Base-by-base conservation (phyloP, 345 rosid genomes). In the Linum usitatissimum region DNA sequence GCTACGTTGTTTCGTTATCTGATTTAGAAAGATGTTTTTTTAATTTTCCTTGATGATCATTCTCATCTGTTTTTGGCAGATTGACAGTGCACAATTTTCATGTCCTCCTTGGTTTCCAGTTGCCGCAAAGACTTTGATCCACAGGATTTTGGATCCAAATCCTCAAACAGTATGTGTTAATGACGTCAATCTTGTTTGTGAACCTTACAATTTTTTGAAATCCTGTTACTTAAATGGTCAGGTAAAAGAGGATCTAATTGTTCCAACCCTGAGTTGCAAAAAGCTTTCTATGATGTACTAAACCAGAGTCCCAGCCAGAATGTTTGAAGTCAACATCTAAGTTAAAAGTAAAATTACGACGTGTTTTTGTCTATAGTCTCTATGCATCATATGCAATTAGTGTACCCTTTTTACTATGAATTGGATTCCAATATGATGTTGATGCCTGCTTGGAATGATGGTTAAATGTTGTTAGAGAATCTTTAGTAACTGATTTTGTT, bases 21-120 rank as follows among this genome's bases (percentile, higher is more conserved):
- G 51, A 45, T 45, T 45, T 10, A 10, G 4, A 42, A 42, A 14
- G 58, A 13, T 55, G 15, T 23, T n/a, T 23, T 28, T 18, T 9
- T 20, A 0, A 23, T 23, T 19, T 18, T 18, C 3, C 28, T 19
- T 0, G 19, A n/a, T 54, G 13, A n/a, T 55, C 65, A 57, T 45
- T 53, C 56, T 64, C 4, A 13, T 42, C n/a, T 58, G 19, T 55
- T 42, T 55, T 64, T n/a, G 73, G 77, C 86, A 92, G 98, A 83
- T 92, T 54, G 88, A 86, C 61, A 81, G 39, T 63, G 98, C 93
- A 60, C 95, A 89, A 14, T 92, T 84, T 71, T 77, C 93, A 61
- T 87, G 90, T 68, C 97, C 98, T 40, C 77, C 95, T 49, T 87
- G 88, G 83, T 87, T 89, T 78, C 91, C 98, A 3, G 77, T 89